These are phyloP conservation scores for Acidomyces sp. DNA, from an alignment of 495 filamentous ascomycete species.

Conservation along the genomic window DNA sequence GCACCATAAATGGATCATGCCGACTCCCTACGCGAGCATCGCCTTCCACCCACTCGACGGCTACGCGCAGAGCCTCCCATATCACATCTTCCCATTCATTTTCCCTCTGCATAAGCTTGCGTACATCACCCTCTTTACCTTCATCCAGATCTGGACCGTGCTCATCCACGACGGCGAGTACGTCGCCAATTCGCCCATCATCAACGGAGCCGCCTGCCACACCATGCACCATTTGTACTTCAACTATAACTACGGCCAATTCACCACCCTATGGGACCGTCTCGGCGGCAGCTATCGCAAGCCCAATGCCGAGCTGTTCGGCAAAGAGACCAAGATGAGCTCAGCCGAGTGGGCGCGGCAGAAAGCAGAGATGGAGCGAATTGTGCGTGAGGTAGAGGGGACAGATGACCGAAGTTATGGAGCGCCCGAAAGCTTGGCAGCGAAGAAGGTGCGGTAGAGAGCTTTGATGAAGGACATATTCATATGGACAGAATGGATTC, in stretches of 20 bases:
- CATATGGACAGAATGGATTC: no score
- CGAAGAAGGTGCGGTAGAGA: constrained; percentile 35
- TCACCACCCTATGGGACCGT: constrained; percentile 89
- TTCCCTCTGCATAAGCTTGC: constrained; percentile 88
- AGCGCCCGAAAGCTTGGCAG: constrained; percentile 26
- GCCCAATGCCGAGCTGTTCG: constrained; percentile 79
- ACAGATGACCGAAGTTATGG: constrained; percentile 68
- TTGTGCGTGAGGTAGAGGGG: constrained; percentile 75
- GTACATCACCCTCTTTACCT: constrained; percentile 73
- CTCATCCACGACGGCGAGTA: constrained; percentile 98
- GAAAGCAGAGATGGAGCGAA: constrained; percentile 71
- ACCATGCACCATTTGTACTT: constrained; percentile 97
- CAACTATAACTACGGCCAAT: constrained; percentile 98
- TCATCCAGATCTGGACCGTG: constrained; percentile 96
- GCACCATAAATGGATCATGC: constrained; percentile 99
- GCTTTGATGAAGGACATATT: no score
- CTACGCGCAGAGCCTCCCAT: constrained; percentile 81
- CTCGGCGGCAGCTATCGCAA: constrained; percentile 77
- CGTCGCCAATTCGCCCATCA: constrained; percentile 68
- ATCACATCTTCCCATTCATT: constrained; percentile 86
- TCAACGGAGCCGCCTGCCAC: constrained; percentile 94
- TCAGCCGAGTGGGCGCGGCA: constrained; percentile 70
- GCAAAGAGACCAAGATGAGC: constrained; percentile 78
- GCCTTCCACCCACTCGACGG: constrained; percentile 95
- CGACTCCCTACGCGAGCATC: constrained; percentile 80